These are phyloP conservation scores for Albophoma yamanashiensis DNA, from an alignment of 2,329 filamentous ascomycete species.

Conservation along the genomic window DNA sequence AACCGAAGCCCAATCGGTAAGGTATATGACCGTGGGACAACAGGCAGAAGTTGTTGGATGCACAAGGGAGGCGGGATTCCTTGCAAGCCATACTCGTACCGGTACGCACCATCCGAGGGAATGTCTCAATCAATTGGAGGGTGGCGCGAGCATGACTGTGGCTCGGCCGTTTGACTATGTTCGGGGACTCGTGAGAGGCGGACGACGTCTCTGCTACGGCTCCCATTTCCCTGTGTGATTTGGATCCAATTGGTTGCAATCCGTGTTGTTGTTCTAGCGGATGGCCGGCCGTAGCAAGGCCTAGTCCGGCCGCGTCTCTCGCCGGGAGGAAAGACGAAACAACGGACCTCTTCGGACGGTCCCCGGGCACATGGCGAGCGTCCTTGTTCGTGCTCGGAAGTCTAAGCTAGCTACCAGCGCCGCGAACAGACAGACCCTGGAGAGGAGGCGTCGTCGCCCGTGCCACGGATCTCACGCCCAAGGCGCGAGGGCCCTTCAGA, in stretches of 20 bases:
- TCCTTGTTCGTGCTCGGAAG: not conserved
- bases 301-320: not conserved
- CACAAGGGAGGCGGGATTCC: not conserved
- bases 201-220: not conserved
- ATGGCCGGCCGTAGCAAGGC: not conserved
- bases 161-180: not conserved
- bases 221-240: not conserved
- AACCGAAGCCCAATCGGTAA: not conserved
- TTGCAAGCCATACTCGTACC: not conserved
- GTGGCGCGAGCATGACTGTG: not conserved
- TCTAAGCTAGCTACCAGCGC: not conserved
- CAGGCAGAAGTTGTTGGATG: not conserved
- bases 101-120: not conserved
- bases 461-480: not conserved
- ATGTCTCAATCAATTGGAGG: not conserved
- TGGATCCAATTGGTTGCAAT: too few species aligned
- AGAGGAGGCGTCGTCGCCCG: not conserved
- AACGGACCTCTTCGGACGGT: not conserved
- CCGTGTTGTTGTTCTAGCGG: not conserved
- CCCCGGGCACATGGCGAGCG: not conserved
- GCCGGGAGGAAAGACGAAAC: not conserved
- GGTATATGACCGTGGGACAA: not conserved
- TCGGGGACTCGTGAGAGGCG: not conserved
- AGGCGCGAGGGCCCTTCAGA: not conserved
- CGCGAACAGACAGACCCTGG: not conserved